These are phyloP conservation scores for Fomitopsis schrenkii DNA, from an alignment of 1,284 basidiomycete species.

Conservation along the genomic window DNA sequence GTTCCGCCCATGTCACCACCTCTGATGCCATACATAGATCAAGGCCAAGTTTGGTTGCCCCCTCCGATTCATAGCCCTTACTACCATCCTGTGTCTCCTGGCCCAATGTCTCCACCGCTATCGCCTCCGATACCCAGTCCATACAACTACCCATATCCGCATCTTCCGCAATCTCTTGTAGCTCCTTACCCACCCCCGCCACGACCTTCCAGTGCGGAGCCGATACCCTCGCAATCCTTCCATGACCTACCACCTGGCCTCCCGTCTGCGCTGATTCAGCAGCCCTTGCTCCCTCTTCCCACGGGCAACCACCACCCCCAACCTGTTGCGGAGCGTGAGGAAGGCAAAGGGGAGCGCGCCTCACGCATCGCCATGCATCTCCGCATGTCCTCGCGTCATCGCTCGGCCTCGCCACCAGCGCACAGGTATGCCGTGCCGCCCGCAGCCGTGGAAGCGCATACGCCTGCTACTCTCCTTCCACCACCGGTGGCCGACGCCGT, in stretches of 20 bases:
- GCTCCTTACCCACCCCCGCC: conserved; percentile 23
- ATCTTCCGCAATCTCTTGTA: conserved; percentile 21
- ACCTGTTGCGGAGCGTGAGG: conserved; percentile 36
- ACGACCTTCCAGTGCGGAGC: conserved; percentile 36
- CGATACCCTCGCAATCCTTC: conserved; percentile 23
- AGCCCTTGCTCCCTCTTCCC: conserved; percentile 19
- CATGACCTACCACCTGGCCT: conserved; percentile 20
- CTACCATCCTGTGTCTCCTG: conserved; percentile 11
- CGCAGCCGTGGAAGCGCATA: conserved; percentile 7
- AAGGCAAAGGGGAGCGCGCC: conserved; percentile 58
- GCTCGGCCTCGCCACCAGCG: conserved; percentile 55
- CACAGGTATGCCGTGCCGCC: conserved; percentile 30
- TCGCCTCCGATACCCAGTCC: conserved; percentile 18
- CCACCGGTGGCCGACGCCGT: conserved; percentile 5
- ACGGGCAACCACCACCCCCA: conserved; percentile 5
- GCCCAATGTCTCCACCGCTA: conserved; percentile 9
- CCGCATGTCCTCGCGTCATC: conserved; percentile 49
- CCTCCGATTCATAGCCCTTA: conserved; percentile 24
- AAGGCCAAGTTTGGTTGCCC: conserved; percentile 47
- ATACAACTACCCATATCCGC: conserved; percentile 29
- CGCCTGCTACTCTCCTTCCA: conserved; percentile 3
- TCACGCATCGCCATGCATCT: conserved; percentile 57
- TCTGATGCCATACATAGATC: conserved; percentile 36
- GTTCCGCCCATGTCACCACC: conserved; percentile 33
- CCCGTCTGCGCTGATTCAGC: conserved; percentile 16